phyloP scores from a whole-genome alignment of 345 rosid species.

The Draba incana region DNA sequence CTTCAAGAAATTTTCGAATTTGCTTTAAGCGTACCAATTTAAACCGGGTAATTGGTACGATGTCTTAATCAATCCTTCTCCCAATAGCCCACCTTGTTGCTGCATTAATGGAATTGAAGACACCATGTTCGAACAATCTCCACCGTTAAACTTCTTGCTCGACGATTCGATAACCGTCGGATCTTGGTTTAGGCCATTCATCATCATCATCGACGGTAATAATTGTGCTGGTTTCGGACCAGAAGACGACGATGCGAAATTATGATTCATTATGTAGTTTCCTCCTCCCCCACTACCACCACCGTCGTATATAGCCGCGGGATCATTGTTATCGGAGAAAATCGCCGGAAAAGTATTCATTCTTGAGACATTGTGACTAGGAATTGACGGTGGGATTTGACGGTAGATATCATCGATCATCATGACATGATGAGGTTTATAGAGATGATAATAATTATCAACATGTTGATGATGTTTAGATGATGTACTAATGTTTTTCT shows the following conservation, averaged over 20 bases:
- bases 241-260: conserved; percentile 40
- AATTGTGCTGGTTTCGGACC: conserved; percentile 46
- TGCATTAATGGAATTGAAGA: conserved; percentile 28
- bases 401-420: conserved; percentile 43
- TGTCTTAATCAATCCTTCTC: conserved; percentile 55
- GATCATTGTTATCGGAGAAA: conserved; percentile 33
- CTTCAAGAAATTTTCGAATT: not conserved
- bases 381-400: conserved; percentile 49
- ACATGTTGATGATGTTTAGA: conserved; percentile 46
- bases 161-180: conserved; percentile 36
- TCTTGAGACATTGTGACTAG: conserved; percentile 24
- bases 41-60: conserved; percentile 64
- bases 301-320: conserved; percentile 39
- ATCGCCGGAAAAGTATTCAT: conserved; percentile 5
- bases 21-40: conserved; percentile 66
- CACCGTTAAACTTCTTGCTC: conserved; percentile 54
- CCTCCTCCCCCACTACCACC: conserved; percentile 21
- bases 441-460: conserved; percentile 64
- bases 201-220: conserved; percentile 35
- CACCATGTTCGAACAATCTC: conserved; percentile 29
- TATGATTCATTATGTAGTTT: conserved; percentile 34
- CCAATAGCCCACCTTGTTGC: conserved; percentile 49
- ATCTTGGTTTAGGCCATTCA: conserved; percentile 39
- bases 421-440: conserved; percentile 26
- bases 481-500: conserved; percentile 57